Evolutionary conservation across 1,139 yeast genomes (phyloP).

Genomic region (Pichia sp.): DNA sequence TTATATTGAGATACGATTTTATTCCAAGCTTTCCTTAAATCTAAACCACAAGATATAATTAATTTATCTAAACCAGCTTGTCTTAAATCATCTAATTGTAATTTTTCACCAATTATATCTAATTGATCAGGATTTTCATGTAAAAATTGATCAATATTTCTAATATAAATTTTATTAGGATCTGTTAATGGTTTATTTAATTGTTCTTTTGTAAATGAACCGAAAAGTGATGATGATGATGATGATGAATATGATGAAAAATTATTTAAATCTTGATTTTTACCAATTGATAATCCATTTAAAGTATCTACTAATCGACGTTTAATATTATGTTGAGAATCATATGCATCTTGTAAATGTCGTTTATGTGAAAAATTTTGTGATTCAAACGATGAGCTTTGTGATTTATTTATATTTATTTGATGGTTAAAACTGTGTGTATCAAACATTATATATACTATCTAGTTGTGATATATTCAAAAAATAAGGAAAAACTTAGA

Average conservation of each 20-base stretch:
- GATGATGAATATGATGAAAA: not conserved
- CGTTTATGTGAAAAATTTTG: constrained; percentile 2
- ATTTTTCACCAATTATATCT: constrained; percentile 11
- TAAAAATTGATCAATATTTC: constrained; percentile 21
- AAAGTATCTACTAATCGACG: constrained; percentile 9
- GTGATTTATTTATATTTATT: no score
- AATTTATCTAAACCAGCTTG: constrained; percentile 10
- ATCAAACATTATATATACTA: no score
- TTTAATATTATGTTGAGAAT: constrained; percentile 2
- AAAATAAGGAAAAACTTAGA: no score
- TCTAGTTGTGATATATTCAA: no score
- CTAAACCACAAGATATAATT: constrained; percentile 12
- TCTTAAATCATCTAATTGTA: constrained; percentile 7
- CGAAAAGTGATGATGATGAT: constrained; percentile 7
- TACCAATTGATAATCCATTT: constrained; percentile 7
- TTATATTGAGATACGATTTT: constrained; percentile 8
- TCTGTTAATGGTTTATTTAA: constrained; percentile 9
- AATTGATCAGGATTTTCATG: constrained; percentile 21
- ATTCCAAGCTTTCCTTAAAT: constrained; percentile 12
- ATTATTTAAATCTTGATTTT: not conserved
- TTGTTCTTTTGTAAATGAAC: constrained; percentile 10
- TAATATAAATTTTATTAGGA: constrained; percentile 17
- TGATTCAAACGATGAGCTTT: not conserved
- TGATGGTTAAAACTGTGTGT: no score
- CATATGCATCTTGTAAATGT: constrained; percentile 4